Evolutionary conservation across 257 asterid genomes (phyloP).

Genomic region (Fraxinus quadrangulata): DNA sequence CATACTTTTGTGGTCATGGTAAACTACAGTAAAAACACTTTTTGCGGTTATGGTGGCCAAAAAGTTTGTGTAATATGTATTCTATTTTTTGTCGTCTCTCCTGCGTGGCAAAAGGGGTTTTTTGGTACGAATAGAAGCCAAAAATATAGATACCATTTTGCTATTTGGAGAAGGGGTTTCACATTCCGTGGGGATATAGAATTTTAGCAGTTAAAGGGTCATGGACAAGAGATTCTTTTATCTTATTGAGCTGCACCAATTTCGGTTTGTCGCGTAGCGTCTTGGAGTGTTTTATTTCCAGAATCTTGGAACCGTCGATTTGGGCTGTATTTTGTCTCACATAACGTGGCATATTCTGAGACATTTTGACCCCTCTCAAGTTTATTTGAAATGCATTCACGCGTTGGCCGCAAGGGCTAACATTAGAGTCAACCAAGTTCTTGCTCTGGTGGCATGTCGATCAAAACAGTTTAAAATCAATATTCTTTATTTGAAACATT

Average conservation of each 20-base stretch:
- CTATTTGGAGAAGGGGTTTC: neutral
- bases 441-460: neutral
- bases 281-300: neutral
- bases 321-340: conserved; percentile 10
- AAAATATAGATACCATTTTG: conserved; percentile 11
- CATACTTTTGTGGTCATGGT: conserved; percentile 19
- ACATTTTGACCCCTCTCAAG: neutral
- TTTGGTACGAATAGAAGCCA: conserved; percentile 4
- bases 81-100: conserved; percentile 19
- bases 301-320: neutral
- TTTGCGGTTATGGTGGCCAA: neutral
- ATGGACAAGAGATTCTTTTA: conserved; percentile 6
- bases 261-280: neutral
- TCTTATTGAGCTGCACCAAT: conserved; percentile 14
- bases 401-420: neutral
- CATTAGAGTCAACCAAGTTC: neutral
- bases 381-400: neutral
- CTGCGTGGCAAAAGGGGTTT: conserved; percentile 14
- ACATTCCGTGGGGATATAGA: neutral
- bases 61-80: conserved; percentile 9
- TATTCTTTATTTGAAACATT: neutral
- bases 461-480: neutral
- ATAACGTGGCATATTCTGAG: neutral
- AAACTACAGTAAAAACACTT: neutral
- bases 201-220: conserved; percentile 1